Conservation (phyloP, 2,329 filamentous ascomycete species). For the Exophiala aquamarina region DNA sequence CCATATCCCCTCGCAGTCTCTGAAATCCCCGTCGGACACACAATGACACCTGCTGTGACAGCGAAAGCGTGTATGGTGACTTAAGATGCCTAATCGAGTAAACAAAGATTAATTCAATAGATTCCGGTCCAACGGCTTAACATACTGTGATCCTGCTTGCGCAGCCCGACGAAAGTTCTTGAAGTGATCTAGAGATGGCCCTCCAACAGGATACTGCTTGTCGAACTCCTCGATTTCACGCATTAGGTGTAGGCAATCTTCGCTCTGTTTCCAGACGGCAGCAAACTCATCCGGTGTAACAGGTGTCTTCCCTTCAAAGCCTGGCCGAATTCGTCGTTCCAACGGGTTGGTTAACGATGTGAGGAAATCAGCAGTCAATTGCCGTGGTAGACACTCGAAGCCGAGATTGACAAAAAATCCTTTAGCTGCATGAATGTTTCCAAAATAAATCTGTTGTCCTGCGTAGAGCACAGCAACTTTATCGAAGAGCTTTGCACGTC, state of each 20-base stretch:
- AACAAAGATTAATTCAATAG: no score
- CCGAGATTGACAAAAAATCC: constrained; percentile 69
- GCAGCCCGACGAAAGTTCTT: constrained; percentile 42
- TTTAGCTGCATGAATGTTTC: constrained; percentile 60
- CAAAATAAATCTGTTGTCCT: constrained; percentile 76
- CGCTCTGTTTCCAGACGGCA: constrained; percentile 54
- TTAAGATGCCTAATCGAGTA: no score
- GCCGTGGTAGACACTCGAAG: constrained; percentile 66
- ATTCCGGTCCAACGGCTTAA: no score
- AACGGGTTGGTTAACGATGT: constrained; percentile 67
- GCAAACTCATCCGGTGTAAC: constrained; percentile 71
- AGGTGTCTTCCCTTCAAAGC: constrained; percentile 64
- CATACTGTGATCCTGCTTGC: constrained; percentile 45
- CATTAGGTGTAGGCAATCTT: constrained; percentile 43
- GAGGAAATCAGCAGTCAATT: constrained; percentile 71
- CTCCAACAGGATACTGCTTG: constrained; percentile 42
- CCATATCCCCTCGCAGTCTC: constrained; percentile 64
- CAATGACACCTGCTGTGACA: constrained; percentile 56
- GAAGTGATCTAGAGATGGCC: constrained; percentile 41
- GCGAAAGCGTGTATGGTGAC: constrained; percentile 59
- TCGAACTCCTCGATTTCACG: constrained; percentile 47
- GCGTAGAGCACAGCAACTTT: constrained; percentile 74
- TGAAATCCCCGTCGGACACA: constrained; percentile 63
- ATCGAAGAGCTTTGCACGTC: no score
- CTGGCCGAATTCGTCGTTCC: constrained; percentile 58